Percentiles rank a stretch among this genome's conserved stretches.
phyloP scores from a whole-genome alignment of 208 protist genomes.

The Leishmania martiniquensis region DNA sequence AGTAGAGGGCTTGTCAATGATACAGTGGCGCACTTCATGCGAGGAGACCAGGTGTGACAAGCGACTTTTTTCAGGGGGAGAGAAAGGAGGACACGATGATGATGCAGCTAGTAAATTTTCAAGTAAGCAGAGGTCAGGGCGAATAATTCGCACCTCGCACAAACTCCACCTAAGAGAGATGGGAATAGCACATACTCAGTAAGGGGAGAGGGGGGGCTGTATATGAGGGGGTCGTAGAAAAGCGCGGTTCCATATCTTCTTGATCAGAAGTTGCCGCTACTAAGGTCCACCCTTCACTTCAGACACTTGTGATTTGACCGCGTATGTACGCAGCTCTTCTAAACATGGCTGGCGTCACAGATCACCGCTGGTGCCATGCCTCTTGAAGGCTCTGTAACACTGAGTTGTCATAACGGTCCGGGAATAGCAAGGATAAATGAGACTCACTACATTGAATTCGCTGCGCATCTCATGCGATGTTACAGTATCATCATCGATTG shows the following conservation, averaged over 20 bases:
- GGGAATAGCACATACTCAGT: background rate
- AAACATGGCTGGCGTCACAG: too few species aligned
- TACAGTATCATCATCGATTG: background rate
- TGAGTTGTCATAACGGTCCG: background rate
- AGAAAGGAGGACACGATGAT: background rate
- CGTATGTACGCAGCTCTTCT: background rate
- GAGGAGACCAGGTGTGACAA: background rate
- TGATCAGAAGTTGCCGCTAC: too few species aligned
- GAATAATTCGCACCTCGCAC: background rate
- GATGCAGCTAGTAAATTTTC: too few species aligned
- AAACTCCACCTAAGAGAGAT: background rate
- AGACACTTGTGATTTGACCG: background rate
- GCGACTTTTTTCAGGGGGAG: background rate
- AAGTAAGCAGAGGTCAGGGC: too few species aligned
- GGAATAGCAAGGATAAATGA: background rate
- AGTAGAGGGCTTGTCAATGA: background rate
- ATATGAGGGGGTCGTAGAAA: background rate
- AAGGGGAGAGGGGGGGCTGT: background rate
- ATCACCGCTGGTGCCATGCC: background rate
- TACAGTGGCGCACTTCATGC: too few species aligned
- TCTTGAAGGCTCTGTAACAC: background rate
- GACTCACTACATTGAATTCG: background rate
- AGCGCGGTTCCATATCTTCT: background rate
- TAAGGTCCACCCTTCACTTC: background rate
- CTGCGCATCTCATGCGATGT: background rate